These are phyloP conservation scores for Saturnispora halmiae DNA, from an alignment of 805 yeast genomes.

Conservation along the genomic window DNA sequence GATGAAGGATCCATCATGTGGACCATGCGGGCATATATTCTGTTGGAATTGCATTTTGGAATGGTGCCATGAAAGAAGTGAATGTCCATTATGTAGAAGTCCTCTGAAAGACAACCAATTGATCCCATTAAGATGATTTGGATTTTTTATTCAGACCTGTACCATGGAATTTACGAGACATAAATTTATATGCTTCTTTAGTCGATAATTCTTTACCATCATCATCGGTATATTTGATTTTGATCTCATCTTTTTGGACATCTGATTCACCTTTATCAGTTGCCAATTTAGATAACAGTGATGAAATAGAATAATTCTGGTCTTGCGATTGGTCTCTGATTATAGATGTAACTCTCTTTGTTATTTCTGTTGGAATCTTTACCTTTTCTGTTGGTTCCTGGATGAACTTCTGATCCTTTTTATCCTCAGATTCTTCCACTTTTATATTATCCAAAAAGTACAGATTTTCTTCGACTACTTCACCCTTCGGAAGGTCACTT, in stretches of 20 bases:
- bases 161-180: conserved; percentile 77
- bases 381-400: not conserved
- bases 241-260: conserved; percentile 29
- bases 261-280: conserved; percentile 8
- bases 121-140: conserved; percentile 40
- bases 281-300: conserved; percentile 9
- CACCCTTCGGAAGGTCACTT: conserved; percentile 11
- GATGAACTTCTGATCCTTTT: not conserved
- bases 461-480: conserved; percentile 28
- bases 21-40: conserved; percentile 86
- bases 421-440: conserved; percentile 8
- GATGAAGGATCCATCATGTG: conserved; percentile 76
- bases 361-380: not conserved
- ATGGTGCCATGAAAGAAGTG: conserved; percentile 82
- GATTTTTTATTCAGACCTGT: conserved; percentile 16
- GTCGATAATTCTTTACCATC: conserved; percentile 48
- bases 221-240: conserved; percentile 54
- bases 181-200: conserved; percentile 67
- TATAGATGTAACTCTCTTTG: conserved; percentile 1
- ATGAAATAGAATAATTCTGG: conserved; percentile 8
- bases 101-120: conserved; percentile 52
- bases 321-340: conserved; percentile 1
- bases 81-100: conserved; percentile 88
- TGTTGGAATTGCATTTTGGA: conserved; percentile 88
- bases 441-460: conserved; percentile 28